phyloP scores from a whole-genome alignment of 2,329 filamentous ascomycete species.

The Shiraia bambusicola region DNA sequence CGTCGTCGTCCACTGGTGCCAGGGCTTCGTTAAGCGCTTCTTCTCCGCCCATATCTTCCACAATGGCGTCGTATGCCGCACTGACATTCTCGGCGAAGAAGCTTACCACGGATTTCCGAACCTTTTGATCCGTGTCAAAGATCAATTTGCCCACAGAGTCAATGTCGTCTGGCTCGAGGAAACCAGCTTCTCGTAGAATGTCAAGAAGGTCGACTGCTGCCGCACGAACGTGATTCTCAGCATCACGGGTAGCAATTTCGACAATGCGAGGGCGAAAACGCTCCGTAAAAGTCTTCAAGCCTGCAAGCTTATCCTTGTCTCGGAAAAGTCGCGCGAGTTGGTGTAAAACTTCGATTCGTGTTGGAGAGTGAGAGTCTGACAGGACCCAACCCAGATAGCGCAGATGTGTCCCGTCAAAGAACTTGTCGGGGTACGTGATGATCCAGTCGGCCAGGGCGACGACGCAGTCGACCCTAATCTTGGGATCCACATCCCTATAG shows the following conservation, averaged over 20 bases:
- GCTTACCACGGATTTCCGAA: slow-evolving; percentile 82
- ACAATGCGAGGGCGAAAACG: slow-evolving; percentile 83
- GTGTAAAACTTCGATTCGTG: slow-evolving; percentile 81
- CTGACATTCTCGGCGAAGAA: slow-evolving; percentile 90
- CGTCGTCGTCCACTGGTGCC: slow-evolving; percentile 68
- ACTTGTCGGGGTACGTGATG: slow-evolving; percentile 76
- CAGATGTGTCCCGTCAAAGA: slow-evolving; percentile 86
- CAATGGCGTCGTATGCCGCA: slow-evolving; percentile 74
- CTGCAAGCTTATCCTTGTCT: slow-evolving; percentile 72
- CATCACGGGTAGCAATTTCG: slow-evolving; percentile 87
- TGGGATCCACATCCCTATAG: slow-evolving; percentile 90
- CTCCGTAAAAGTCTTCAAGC: slow-evolving; percentile 87
- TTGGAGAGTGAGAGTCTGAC: slow-evolving; percentile 73
- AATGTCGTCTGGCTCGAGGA: slow-evolving; percentile 89
- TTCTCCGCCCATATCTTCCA: slow-evolving; percentile 81
- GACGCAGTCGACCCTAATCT: slow-evolving; percentile 85
- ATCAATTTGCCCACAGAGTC: slow-evolving; percentile 84
- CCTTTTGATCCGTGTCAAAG: slow-evolving; percentile 80
- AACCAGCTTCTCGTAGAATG: slow-evolving; percentile 75
- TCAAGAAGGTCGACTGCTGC: slow-evolving; percentile 80
- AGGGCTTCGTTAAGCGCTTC: slow-evolving; percentile 75
- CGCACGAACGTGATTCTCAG: slow-evolving; percentile 77
- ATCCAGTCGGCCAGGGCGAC: slow-evolving; percentile 89
- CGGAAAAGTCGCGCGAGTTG: slow-evolving; percentile 80
- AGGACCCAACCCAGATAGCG: slow-evolving; percentile 95